These are phyloP conservation scores for Kurtzmaniella fragi DNA, from an alignment of 805 yeast genomes.

Conservation along the genomic window DNA sequence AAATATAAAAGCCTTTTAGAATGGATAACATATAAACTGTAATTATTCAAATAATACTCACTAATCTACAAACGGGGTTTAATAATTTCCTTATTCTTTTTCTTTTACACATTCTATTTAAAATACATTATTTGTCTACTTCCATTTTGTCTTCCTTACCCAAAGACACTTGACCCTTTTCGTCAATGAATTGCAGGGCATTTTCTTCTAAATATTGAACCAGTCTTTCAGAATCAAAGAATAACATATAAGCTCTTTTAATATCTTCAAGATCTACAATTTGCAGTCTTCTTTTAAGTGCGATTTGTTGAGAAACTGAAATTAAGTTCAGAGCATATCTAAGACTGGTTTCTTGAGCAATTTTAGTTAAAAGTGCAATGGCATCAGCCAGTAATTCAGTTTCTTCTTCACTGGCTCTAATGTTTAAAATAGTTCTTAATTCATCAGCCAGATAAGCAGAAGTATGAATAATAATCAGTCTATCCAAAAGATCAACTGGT, in stretches of 20 bases:
- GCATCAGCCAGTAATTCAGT: slow-evolving; percentile 81
- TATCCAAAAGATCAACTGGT: slow-evolving; percentile 89
- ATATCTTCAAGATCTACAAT: slow-evolving; percentile 75
- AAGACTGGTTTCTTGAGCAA: slow-evolving; percentile 84
- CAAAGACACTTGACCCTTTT: slow-evolving; percentile 66
- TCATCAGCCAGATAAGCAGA: slow-evolving; percentile 73
- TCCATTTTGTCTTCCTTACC: slow-evolving; percentile 40
- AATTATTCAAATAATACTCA: too few species aligned
- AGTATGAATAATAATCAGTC: slow-evolving; percentile 90
- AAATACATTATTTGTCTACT: slow-evolving; percentile 15
- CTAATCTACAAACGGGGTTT: too few species aligned
- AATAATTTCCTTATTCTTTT: slow-evolving; percentile 1
- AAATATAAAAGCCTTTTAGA: not conserved
- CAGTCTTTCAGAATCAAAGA: slow-evolving; percentile 84
- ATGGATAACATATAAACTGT: not conserved
- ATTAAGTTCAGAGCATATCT: slow-evolving; percentile 91
- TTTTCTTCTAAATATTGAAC: slow-evolving; percentile 77
- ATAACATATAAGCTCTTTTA: slow-evolving; percentile 80
- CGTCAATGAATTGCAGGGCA: slow-evolving; percentile 67
- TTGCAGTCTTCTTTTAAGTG: slow-evolving; percentile 71
- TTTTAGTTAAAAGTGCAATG: slow-evolving; percentile 78
- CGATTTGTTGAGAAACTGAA: slow-evolving; percentile 82
- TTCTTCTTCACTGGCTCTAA: slow-evolving; percentile 93
- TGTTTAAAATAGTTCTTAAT: slow-evolving; percentile 76
- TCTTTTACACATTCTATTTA: slow-evolving; percentile 4